phyloP scores from a whole-genome alignment of 2,329 filamentous ascomycete species.

The Cytospora schulzeri region DNA sequence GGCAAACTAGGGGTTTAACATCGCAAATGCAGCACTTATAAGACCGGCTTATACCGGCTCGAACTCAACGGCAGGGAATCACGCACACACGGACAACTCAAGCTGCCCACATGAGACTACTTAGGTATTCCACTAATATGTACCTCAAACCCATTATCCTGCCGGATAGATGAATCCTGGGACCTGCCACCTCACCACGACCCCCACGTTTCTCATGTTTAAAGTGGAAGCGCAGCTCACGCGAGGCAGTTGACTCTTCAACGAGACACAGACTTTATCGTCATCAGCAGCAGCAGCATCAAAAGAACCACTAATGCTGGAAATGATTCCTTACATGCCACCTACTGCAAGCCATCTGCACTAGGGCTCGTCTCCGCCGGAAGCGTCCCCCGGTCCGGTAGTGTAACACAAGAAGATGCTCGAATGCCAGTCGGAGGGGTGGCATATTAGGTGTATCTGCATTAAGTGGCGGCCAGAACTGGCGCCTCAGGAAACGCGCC shows the following conservation, averaged over 20 bases:
- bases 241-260: not conserved
- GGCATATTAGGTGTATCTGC: slow-evolving; percentile 1
- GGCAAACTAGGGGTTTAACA: not conserved
- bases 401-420: slow-evolving; percentile 19
- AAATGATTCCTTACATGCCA: slow-evolving; percentile 9
- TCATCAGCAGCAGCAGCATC: not conserved
- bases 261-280: not conserved
- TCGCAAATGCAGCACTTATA: not conserved
- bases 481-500: not conserved
- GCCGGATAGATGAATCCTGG: not conserved
- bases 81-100: not conserved
- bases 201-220: not conserved
- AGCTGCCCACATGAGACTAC: not conserved
- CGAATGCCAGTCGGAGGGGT: not conserved
- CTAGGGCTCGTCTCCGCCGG: slow-evolving; percentile 19
- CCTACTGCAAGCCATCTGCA: slow-evolving; percentile 23
- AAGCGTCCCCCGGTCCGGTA: slow-evolving; percentile 5
- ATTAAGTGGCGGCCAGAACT: not conserved
- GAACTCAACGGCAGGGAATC: too few species aligned
- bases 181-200: not conserved
- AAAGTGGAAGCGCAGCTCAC: not conserved
- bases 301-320: not conserved
- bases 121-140: not conserved
- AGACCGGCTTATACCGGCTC: not conserved
- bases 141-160: not conserved